These are phyloP conservation scores for Coffea humblotiana DNA, from an alignment of 305 asterid species.

Conservation along the genomic window DNA sequence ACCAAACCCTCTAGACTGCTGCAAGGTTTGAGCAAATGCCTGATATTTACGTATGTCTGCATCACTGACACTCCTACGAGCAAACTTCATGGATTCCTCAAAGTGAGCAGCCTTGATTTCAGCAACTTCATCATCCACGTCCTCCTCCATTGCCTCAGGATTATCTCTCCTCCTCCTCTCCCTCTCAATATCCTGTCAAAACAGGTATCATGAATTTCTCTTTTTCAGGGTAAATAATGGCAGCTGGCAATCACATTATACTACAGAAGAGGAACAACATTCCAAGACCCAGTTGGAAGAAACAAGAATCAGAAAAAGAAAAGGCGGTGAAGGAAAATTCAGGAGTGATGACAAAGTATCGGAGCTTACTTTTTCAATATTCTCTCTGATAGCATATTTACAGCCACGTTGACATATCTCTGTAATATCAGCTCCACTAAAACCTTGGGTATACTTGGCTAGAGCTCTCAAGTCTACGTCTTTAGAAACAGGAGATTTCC, in stretches of 20 bases:
- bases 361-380: slow-evolving; percentile 42
- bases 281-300: no score
- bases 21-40: slow-evolving; percentile 52
- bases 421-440: slow-evolving; percentile 51
- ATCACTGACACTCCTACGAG: slow-evolving; percentile 46
- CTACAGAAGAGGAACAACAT: not conserved
- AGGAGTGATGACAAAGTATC: not conserved
- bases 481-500: slow-evolving; percentile 46
- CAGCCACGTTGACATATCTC: slow-evolving; percentile 54
- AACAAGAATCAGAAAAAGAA: not conserved
- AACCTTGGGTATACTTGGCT: slow-evolving; percentile 49
- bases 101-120: slow-evolving; percentile 48
- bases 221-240: not conserved
- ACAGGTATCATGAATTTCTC: not conserved
- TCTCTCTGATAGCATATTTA: slow-evolving; percentile 53
- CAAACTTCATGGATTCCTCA: slow-evolving; percentile 52
- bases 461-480: slow-evolving; percentile 48
- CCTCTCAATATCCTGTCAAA: slow-evolving; percentile 41
- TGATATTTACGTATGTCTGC: slow-evolving; percentile 52
- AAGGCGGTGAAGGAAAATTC: not conserved
- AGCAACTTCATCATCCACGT: slow-evolving; percentile 41
- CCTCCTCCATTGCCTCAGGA: slow-evolving; percentile 56
- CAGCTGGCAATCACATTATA: not conserved
- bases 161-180: slow-evolving; percentile 42
- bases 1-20: slow-evolving; percentile 49